Evolutionary conservation across 2,329 filamentous ascomycete species (phyloP), one percentile per base, ranked within the genome.

Genomic region (Fusarium udum): DNA sequence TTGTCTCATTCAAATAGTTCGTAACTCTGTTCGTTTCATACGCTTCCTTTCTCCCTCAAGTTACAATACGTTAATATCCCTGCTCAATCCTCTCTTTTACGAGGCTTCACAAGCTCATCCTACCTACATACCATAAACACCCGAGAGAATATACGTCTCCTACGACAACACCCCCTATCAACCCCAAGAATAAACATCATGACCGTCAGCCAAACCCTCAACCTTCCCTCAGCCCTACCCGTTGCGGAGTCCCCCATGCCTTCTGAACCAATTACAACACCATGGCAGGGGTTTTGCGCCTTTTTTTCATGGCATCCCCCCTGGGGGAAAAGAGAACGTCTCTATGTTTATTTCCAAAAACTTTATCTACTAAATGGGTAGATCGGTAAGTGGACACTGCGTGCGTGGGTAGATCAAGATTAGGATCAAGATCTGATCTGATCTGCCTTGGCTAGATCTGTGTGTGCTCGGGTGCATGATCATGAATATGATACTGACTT

Each of bases 331-430:
- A 46, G 59, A 53, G 40, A 40, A 45, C 55, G 46, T 64, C 40
- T 58, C 46, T 28, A 51, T 57, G 49, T 45, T 67, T 67, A 56
- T 67, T 39, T 45, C 49, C 48, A 48, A 40, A 40, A 66, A 53
- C 56, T 20, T 59, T 26, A 48, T 59, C n/a, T 49, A 49, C n/a
- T 49, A 49, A 59, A 58, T 58, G 43, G 42, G 39, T 61, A 37
- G 71, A 74, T 74, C 71, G 71, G 71, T 74, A 69, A 74, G 71
- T 75, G 72, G 72, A 55, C 59, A 71, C 61, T 63, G 46, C 71
- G 53, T 48, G 66, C 71, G 53, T 48, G 61, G 70, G 61, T 71
- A 73, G 70, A 73, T 69, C 66, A 59, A 69, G 67, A 69, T 69
- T 36, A 37, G 13, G 65, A 69, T 58, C 57, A 61, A 53, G 51